Evolutionary conservation across 1,284 basidiomycete genomes (phyloP).

Genomic region (Cryptococcus hybrid): DNA sequence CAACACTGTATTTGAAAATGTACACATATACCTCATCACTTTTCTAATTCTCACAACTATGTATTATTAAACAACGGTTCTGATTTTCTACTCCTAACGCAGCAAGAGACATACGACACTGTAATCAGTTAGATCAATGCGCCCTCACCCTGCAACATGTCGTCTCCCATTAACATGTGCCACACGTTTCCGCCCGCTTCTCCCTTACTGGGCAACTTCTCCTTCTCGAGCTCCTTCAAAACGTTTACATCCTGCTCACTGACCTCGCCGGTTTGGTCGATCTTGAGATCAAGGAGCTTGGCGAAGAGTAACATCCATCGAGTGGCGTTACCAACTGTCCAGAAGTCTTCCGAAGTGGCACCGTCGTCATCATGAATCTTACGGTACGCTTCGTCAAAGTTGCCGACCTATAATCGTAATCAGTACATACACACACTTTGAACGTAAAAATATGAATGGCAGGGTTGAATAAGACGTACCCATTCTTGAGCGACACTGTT

Average conservation of each 20-base stretch:
- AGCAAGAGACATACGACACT: no score
- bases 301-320: conserved; percentile 41
- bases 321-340: conserved; percentile 47
- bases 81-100: no score
- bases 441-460: no score
- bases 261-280: conserved; percentile 3
- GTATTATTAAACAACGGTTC: no score
- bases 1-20: no score
- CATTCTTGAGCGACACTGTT: conserved; percentile 34
- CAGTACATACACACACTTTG: no score
- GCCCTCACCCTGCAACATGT: conserved; percentile 37
- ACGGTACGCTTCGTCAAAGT: conserved; percentile 22
- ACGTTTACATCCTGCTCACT: conserved; percentile 11
- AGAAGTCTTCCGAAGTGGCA: conserved; percentile 44
- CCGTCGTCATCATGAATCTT: conserved; percentile 22
- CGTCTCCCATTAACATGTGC: conserved; percentile 46
- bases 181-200: conserved; percentile 39
- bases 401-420: conserved; percentile 10
- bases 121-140: conserved; percentile 10
- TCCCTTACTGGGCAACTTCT: conserved; percentile 20
- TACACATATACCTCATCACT: no score
- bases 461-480: background rate
- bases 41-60: no score
- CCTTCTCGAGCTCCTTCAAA: conserved; percentile 21
- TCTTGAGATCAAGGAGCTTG: conserved; percentile 23